Evolutionary conservation across 805 yeast species (phyloP), one percentile per base, ranked within the genome.

Genomic region (Yarrowia porcina): DNA sequence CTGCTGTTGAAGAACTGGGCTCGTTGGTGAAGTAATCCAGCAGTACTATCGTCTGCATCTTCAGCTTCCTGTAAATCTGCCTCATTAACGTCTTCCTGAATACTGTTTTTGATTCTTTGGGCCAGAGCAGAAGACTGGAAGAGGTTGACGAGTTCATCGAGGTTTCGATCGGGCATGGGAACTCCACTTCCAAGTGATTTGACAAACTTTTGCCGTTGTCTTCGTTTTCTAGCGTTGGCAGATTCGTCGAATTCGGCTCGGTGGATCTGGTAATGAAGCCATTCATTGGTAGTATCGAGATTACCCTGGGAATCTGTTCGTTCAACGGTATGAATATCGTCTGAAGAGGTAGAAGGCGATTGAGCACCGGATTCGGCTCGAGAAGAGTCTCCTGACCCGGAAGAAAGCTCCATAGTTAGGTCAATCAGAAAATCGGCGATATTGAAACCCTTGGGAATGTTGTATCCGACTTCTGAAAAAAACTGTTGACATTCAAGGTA

Each of bases 401-500:
- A 52, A 12, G 68, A 64, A 9, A 79, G 76, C 44, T 84, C 87
- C 72, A 91, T 90, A 0, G 97, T 92, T 38, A 94, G 83, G 71
- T 94, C 99, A 66, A 94, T 89, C 72, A 93, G 77, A 70, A 85
- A 94, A 72, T 94, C 99, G 1, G 98, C 99, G 69, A 94, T 83
- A 70, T 94, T 94, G 73, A 89, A 93, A 38, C 97, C 97, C 13
- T 80, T 72, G 1, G 99, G 99, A 74, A 97, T 90, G 59, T 78
- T 75, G 73, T 84, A 90, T 0, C 97, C 97, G 69, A 84, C 81
- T 33, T 79, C 80, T 9, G 83, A 79, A 72, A 94, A 89, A 73
- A 88, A 91, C 63, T 87, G 88, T 67, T 84, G 83, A 61, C 94
- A 88, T 47, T 83, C 83, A 7, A 79, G 76, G 81, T 88, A 87